Evolutionary conservation across 345 rosid species (phyloP).

Genomic region (Syzygium jambos): DNA sequence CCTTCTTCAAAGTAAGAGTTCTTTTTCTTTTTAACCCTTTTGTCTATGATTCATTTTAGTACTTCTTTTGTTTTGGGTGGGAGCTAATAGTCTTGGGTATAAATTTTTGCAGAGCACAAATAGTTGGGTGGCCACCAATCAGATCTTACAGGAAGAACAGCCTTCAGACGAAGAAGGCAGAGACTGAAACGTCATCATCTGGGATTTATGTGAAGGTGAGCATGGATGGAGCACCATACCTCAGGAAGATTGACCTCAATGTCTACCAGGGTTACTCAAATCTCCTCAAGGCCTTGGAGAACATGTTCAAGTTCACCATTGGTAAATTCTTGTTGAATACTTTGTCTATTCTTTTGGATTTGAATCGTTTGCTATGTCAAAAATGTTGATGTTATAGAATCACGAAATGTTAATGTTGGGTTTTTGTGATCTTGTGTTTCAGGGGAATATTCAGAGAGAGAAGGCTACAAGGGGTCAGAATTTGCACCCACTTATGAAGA

Average conservation of each 20-base stretch:
- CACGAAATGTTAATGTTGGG: neutral
- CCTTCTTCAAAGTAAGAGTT: neutral
- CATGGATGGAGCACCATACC: conserved; percentile 87
- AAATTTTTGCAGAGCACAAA: conserved; percentile 20
- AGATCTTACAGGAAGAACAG: conserved; percentile 34
- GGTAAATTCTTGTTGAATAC: conserved; percentile 12
- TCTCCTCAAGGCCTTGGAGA: conserved; percentile 52
- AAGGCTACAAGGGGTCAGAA: conserved; percentile 73
- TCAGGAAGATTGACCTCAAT: conserved; percentile 68
- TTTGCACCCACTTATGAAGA: conserved; percentile 72
- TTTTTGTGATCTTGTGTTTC: neutral
- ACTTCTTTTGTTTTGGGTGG: neutral
- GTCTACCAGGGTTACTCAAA: conserved; percentile 44
- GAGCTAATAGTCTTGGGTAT: neutral
- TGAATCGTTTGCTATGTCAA: neutral
- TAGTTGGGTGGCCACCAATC: conserved; percentile 47
- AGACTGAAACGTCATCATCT: conserved; percentile 17
- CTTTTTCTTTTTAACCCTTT: neutral
- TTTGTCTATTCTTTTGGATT: neutral
- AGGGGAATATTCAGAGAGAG: conserved; percentile 59
- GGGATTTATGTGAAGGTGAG: conserved; percentile 78
- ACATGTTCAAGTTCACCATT: conserved; percentile 64
- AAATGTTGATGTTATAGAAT: neutral
- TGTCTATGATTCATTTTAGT: neutral
- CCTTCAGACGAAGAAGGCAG: conserved; percentile 28